Evolutionary conservation across 2,329 filamentous ascomycete genomes (phyloP), one percentile per base, ranked within the genome.

Genomic region (Mycosphaerella arachidis): DNA sequence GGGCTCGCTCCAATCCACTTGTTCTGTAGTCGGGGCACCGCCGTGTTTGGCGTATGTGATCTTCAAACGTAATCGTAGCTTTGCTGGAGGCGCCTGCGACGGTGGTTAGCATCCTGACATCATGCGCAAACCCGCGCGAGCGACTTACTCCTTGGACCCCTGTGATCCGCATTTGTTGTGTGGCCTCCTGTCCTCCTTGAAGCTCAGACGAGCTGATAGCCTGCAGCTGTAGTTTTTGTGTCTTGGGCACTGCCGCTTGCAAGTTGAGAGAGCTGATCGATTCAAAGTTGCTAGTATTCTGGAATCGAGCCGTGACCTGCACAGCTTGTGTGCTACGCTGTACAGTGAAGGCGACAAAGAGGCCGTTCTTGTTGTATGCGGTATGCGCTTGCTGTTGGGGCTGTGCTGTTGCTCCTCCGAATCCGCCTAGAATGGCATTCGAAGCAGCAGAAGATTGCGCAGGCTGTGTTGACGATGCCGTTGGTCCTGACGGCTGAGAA

Each of bases 1-100:
- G 57, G 91, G 87, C 77, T 99, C 94, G 31, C 90, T 88, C 94
- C 94, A 99, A 78, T 97, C 95, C 60, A 97, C 92, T 77, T 97
- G 92, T 71, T 99, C 94, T 73, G 89, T 88, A 18, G 95, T 82
- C 63, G 88, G 83, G 55, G 86, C 86, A 27, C 81, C 84, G 59
- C 84, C 83, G 59, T 88, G 85, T 74, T 89, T 89, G 35, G 84
- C 79, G 74, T 92, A 97, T 59, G 85, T 86, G 70, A 99, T 85
- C 77, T 92, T 92, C 71, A 99, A 79, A 71, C 94, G 87, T 68
- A 99, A 80, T 63, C 93, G 86, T 64, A 99, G 77, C 71, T 82
- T 84, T 37, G 83, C 73, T 58, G 85, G 84, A 59, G 87, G 84
- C 66, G 89, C 82, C 94, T 97, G 70, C 3, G 24, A 6, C 7